phyloP scores from a whole-genome alignment of 768 basidiomycete genomes.

The Mycena polygramma region DNA sequence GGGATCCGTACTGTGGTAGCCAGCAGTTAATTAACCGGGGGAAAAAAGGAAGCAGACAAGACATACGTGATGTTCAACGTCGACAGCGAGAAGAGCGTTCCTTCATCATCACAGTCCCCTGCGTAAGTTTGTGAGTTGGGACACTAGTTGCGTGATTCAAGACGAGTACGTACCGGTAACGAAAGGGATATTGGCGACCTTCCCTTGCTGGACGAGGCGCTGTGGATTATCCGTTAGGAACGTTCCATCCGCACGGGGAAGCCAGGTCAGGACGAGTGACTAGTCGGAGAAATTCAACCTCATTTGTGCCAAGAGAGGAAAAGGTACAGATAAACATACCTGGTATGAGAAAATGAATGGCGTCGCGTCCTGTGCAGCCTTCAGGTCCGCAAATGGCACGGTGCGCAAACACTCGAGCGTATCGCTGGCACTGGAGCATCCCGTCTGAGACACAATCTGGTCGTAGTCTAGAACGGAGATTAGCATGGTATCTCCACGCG shows the following conservation, averaged over 20 bases:
- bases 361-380: conserved; percentile 54
- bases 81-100: conserved; percentile 48
- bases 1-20: conserved; percentile 22
- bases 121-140: not conserved
- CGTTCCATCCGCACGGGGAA: conserved; percentile 32
- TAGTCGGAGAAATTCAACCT: conserved; percentile 32
- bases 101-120: conserved; percentile 52
- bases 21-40: not conserved
- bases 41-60: not conserved
- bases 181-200: conserved; percentile 39
- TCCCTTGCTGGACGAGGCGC: conserved; percentile 59
- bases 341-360: conserved; percentile 57
- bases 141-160: too few relatives aligned
- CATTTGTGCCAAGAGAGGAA: too few relatives aligned
- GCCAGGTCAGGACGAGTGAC: conserved; percentile 62
- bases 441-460: conserved; percentile 50
- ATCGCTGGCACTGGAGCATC: conserved; percentile 50
- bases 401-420: conserved; percentile 57
- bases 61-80: conserved; percentile 46
- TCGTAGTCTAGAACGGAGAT: conserved; percentile 52
- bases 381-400: conserved; percentile 52
- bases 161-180: conserved; percentile 20
- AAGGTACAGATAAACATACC: conserved; percentile 39
- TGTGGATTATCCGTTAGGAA: conserved; percentile 55
- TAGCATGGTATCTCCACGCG: too few relatives aligned